Percentiles rank a stretch among this genome's conserved stretches.
These are phyloP conservation scores for Trichoderma koningiopsis DNA, from an alignment of 2,329 filamentous ascomycete genomes.

Conservation along the genomic window DNA sequence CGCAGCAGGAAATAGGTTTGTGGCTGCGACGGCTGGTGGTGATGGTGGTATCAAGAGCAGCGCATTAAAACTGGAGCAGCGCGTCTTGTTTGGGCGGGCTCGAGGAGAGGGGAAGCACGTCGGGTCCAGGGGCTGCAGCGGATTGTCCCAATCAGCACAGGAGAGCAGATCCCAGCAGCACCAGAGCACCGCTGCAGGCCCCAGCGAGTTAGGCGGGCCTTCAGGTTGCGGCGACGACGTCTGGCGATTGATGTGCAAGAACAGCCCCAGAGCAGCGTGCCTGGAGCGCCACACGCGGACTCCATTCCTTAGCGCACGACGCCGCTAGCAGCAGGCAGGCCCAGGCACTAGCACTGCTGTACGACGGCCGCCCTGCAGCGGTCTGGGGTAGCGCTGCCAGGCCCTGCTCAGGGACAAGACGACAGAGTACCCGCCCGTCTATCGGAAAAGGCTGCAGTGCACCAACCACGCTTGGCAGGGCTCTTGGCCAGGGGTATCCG, in stretches of 20 bases:
- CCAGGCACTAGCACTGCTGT: conserved; percentile 18
- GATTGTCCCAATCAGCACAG: neutral
- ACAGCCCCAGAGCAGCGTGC: neutral
- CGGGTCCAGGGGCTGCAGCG: conserved; percentile 9
- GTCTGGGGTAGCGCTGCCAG: conserved; percentile 26
- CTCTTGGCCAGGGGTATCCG: conserved; percentile 14
- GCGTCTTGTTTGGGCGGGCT: conserved; percentile 17
- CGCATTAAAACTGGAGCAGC: conserved; percentile 22
- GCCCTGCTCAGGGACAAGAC: conserved; percentile 22
- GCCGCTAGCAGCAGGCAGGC: neutral
- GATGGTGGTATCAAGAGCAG: conserved; percentile 18
- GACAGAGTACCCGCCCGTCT: conserved; percentile 25
- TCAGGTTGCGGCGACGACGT: conserved; percentile 20
- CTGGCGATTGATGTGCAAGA: neutral
- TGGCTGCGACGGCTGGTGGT: conserved; percentile 24
- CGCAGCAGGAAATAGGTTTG: conserved; percentile 18
- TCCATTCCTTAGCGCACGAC: neutral
- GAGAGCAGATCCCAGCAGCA: neutral
- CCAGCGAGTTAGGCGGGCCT: conserved; percentile 11
- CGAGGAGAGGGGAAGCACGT: conserved; percentile 19
- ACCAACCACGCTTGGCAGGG: conserved; percentile 15
- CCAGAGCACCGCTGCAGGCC: neutral
- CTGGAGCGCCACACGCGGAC: conserved; percentile 5
- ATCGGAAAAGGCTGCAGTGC: conserved; percentile 24
- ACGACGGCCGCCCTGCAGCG: conserved; percentile 17